Base-by-base conservation (phyloP, 2,329 filamentous ascomycete species). In the Sarocladiaceae sp. region DNA sequence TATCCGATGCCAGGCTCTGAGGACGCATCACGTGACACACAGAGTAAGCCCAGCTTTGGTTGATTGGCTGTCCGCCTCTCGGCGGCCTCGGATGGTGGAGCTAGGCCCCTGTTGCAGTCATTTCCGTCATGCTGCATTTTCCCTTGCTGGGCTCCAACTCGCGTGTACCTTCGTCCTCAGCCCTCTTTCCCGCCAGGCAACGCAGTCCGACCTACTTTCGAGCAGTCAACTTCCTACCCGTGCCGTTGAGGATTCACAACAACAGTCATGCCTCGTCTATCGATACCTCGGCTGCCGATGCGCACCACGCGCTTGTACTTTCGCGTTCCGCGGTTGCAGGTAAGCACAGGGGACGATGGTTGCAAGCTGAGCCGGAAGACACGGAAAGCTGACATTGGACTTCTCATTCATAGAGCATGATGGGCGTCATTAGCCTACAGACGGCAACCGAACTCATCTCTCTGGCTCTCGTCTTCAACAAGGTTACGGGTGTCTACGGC, bases 401-500 rank as follows among this genome's bases (percentile, higher is more conserved):
- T n/a, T n/a, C n/a, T n/a, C 19, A 3, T 27, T 3, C 6, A 23
- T 11, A 43, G 40, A 43, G 40, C 16, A 32, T 95, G 52, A 32
- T 95, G 52, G 88, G 87, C 60, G 72, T 89, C 58, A 84, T 95
- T 71, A 87, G 85, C 59, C 80, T 96, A 45, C 85, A 88, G 56
- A 91, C 87, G 26, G 90, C 88, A 53, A 83, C 87, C 37, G 88
- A 93, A 55, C 76, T 96, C 57, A 88, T 95, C 56, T 82, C 85
- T 4, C 74, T 93, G 49, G 82, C 85, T 10, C 78, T 95, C 51
- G 74, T 94, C 45, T 83, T 96, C 68, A 96, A 96, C 74, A 95
- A 95, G 66, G 79, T 90, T 53, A 91, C 88, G 41, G 90, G 89
- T 47, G 73, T 95, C 53, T 96, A 95, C 65, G 90, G 90, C 52